Evolutionary conservation across 441 rosid genomes (phyloP).

Genomic region (Flueggea neowawraea): DNA sequence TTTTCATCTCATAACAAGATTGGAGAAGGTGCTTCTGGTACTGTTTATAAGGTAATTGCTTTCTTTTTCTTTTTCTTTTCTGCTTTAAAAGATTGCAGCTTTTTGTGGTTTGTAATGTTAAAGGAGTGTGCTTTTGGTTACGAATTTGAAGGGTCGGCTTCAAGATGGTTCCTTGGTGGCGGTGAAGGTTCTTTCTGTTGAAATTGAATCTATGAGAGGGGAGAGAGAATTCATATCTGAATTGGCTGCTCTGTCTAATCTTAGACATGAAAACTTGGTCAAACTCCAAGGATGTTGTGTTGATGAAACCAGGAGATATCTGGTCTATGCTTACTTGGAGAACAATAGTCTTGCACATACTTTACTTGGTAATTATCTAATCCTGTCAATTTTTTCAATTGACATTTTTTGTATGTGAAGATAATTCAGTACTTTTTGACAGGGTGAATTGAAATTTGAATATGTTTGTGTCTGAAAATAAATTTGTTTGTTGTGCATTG

Average conservation of each 20-base stretch:
- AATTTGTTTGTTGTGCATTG: conserved; percentile 9
- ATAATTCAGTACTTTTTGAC: too few relatives aligned
- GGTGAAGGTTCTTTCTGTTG: conserved; percentile 50
- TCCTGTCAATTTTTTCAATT: too few relatives aligned
- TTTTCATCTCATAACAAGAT: conserved; percentile 59
- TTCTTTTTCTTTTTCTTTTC: neutral
- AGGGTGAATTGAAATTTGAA: too few relatives aligned
- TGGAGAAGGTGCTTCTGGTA: conserved; percentile 78
- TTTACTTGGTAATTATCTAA: conserved; percentile 33
- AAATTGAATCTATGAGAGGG: conserved; percentile 55
- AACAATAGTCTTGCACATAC: conserved; percentile 47
- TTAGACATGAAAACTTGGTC: conserved; percentile 56
- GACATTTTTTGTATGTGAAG: too few relatives aligned
- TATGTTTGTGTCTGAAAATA: neutral
- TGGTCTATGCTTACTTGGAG: conserved; percentile 63
- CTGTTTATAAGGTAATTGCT: conserved; percentile 60
- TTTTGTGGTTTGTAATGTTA: neutral
- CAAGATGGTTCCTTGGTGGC: conserved; percentile 41
- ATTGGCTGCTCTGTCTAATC: conserved; percentile 40
- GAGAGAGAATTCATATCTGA: conserved; percentile 67
- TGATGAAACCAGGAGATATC: conserved; percentile 42
- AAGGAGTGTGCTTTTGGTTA: neutral
- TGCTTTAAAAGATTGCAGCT: neutral
- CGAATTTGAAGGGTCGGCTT: conserved; percentile 41
- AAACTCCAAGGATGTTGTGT: conserved; percentile 56